phyloP scores from a whole-genome alignment of 345 rosid genomes.

The Brassica rapa region DNA sequence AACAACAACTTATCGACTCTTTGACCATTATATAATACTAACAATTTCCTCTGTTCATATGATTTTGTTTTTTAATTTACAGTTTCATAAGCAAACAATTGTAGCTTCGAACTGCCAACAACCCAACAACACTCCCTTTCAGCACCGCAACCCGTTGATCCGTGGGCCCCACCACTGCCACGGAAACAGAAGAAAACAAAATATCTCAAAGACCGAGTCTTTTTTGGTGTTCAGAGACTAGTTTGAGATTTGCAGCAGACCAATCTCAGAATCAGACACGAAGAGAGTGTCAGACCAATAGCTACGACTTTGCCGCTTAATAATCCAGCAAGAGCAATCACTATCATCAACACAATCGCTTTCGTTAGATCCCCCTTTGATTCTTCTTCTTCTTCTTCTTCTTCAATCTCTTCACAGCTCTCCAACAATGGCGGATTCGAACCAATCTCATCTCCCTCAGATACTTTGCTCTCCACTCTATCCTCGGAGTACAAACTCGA shows the following conservation, averaged over 20 bases:
- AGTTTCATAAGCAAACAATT: conserved; percentile 41
- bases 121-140: conserved; percentile 14
- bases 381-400: not conserved
- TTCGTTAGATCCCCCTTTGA: conserved; percentile 42
- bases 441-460: conserved; percentile 25
- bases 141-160: conserved; percentile 21
- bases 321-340: conserved; percentile 67
- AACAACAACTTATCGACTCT: conserved; percentile 26
- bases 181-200: not conserved
- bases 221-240: conserved; percentile 17
- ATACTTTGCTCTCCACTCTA: conserved; percentile 16
- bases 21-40: conserved; percentile 20
- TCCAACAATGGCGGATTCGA: conserved; percentile 37
- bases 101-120: conserved; percentile 44
- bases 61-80: conserved; percentile 9
- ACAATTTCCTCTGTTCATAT: not conserved
- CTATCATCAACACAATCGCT: conserved; percentile 35
- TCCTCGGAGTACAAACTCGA: conserved; percentile 32
- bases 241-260: conserved; percentile 34
- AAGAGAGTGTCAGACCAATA: conserved; percentile 52
- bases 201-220: not conserved
- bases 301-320: conserved; percentile 57
- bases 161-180: conserved; percentile 24
- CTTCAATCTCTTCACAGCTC: conserved; percentile 11
- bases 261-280: conserved; percentile 39